Evolutionary conservation across 306 rosid genomes (phyloP).

Genomic region (Ochetophila trinervis): DNA sequence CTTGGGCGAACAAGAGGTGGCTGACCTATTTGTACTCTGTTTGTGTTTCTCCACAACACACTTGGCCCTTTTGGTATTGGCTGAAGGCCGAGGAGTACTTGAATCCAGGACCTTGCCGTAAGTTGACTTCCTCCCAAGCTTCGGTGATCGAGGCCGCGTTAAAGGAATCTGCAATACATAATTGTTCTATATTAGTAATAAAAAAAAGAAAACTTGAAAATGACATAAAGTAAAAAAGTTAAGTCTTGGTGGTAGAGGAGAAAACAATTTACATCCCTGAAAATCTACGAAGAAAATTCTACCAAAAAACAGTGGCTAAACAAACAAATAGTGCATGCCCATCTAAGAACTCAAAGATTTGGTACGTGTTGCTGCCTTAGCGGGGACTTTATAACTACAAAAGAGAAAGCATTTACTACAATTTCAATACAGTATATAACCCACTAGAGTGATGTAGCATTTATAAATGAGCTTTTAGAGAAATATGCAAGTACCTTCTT

Average conservation of each 20-base stretch:
- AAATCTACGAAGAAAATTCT: no score
- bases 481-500: slow-evolving; percentile 45
- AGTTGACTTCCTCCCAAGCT: slow-evolving; percentile 37
- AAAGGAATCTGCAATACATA: slow-evolving; percentile 37
- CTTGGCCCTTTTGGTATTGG: slow-evolving; percentile 35
- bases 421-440: slow-evolving; percentile 1
- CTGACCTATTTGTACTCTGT: slow-evolving; percentile 29
- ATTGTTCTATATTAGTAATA: neutral
- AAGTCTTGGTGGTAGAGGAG: neutral
- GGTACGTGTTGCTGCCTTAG: no score
- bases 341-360: no score
- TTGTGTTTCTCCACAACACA: slow-evolving; percentile 23
- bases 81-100: slow-evolving; percentile 39
- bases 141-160: slow-evolving; percentile 42
- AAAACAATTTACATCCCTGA: no score
- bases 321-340: no score
- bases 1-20: slow-evolving; percentile 35
- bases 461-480: neutral
- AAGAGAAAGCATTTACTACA: neutral
- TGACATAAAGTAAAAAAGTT: neutral
- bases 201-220: neutral
- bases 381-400: neutral
- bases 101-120: slow-evolving; percentile 26
- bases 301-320: no score
- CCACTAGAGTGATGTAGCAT: neutral